A percentile compares a stretch with the other conserved stretches of the same genome.
Evolutionary conservation across 768 basidiomycete species (phyloP).

Genomic region (Suillus weaverae): DNA sequence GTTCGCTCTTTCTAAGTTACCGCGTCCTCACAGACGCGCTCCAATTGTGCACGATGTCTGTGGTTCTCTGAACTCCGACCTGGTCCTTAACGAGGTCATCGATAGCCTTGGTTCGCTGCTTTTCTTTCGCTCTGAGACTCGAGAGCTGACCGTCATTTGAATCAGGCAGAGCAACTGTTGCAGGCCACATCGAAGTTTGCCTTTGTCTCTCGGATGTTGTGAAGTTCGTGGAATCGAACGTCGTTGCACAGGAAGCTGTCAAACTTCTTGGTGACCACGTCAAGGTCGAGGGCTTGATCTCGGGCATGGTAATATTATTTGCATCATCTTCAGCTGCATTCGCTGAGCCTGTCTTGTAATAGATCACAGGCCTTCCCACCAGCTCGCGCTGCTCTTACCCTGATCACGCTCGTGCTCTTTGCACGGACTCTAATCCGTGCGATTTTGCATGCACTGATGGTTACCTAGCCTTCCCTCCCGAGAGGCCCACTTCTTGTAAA

Average conservation of each 20-base stretch:
- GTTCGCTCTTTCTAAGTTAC: slow-evolving; percentile 15
- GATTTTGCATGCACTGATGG: slow-evolving; percentile 31
- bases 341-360: neutral
- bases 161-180: slow-evolving; percentile 21
- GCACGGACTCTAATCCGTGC: slow-evolving; percentile 23
- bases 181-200: slow-evolving; percentile 29
- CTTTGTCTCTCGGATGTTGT: slow-evolving; percentile 31
- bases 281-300: slow-evolving; percentile 23
- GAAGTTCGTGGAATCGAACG: slow-evolving; percentile 23
- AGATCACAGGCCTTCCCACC: slow-evolving; percentile 24
- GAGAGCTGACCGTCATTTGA: neutral
- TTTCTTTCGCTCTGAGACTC: too few relatives aligned
- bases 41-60: slow-evolving; percentile 14
- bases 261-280: slow-evolving; percentile 20
- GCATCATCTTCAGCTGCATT: neutral
- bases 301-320: slow-evolving; percentile 21
- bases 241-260: slow-evolving; percentile 22
- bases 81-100: slow-evolving; percentile 19
- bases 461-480: slow-evolving; percentile 21
- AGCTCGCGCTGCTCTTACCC: slow-evolving; percentile 34
- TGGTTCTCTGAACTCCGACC: slow-evolving; percentile 15
- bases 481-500: slow-evolving; percentile 24
- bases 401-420: slow-evolving; percentile 23
- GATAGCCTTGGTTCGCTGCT: slow-evolving; percentile 11
- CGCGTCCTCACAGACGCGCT: slow-evolving; percentile 10